phyloP scores from a whole-genome alignment of 164 flowering plant species.

The Tetracentron sinense region DNA sequence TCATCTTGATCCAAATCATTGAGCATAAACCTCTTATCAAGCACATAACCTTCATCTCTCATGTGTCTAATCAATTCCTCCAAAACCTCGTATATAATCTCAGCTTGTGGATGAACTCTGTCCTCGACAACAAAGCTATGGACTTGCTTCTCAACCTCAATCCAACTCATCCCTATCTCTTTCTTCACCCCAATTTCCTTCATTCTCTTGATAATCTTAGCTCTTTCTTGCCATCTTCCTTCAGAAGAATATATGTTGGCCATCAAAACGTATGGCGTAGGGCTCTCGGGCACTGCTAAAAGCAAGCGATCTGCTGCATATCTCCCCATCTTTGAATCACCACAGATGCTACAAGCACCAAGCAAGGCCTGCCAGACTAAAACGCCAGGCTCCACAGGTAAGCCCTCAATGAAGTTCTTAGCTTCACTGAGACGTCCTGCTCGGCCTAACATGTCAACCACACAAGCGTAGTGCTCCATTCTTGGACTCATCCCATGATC shows the following conservation, averaged over 20 bases:
- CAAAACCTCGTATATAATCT: constrained; percentile 42
- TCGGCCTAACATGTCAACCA: constrained; percentile 84
- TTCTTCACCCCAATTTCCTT: constrained; percentile 62
- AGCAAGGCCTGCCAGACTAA: constrained; percentile 83
- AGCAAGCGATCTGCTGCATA: constrained; percentile 64
- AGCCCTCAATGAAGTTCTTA: constrained; percentile 44
- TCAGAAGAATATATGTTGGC: constrained; percentile 75
- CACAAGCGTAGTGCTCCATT: constrained; percentile 78
- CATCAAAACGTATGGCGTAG: constrained; percentile 51
- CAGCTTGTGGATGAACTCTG: constrained; percentile 49
- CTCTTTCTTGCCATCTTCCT: constrained; percentile 71
- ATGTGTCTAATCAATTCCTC: constrained; percentile 37
- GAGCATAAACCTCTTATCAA: too few species aligned
- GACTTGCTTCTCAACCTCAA: constrained; percentile 63
- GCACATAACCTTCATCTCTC: constrained; percentile 76
- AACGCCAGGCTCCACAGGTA: constrained; percentile 48
- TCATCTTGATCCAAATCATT: too few species aligned
- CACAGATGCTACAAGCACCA: constrained; percentile 72
- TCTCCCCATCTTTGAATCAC: constrained; percentile 60
- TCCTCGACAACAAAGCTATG: constrained; percentile 75
- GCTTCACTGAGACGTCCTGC: constrained; percentile 73
- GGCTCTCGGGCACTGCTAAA: constrained; percentile 42
- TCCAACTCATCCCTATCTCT: constrained; percentile 82
- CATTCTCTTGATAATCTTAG: constrained; percentile 60
- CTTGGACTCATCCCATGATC: constrained; percentile 56